Evolutionary conservation across 2,329 filamentous ascomycete genomes (phyloP), one percentile per base, ranked within the genome.

Genomic region (Alternaria triticina): DNA sequence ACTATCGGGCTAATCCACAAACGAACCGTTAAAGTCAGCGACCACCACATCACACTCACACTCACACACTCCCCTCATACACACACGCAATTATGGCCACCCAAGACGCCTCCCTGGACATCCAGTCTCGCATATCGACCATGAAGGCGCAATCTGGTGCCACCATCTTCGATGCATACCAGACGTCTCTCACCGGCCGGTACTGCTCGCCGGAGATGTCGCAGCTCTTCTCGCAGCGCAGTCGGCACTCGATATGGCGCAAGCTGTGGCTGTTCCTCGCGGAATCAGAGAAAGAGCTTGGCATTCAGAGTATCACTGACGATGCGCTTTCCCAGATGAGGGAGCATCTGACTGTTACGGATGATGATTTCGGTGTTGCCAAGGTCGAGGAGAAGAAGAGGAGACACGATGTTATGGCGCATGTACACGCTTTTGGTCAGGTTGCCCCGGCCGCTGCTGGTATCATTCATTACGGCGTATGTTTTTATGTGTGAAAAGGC

Each of bases 211-310:
- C 79, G 54, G 77, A 79, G 66, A 81, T 81, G 79, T 79, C 90
- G 73, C 86, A 87, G 68, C 88, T 97, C 65, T 97, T 97, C 85
- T 90, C 89, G 71, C 88, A 90, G 62, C 88, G 93, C 46, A 90
- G 88, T 57, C 87, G 93, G 28, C 89, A 90, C 79, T 90, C 88
- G 45, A 93, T 89, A 59, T 96, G 93, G 93, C 89, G 94, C 68
- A 86, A 92, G 78, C 88, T 97, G 17, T 97, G 94, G 94, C 83
- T 95, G 47, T 89, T 86, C 82, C 90, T 97, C 11, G 94, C 94
- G 23, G 90, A 97, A 84, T 85, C 87, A 10, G 91, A 97, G 84
- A 90, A 89, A 79, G 91, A 94, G 79, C 86, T 97, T 3, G 93
- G 93, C 3, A 87, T 97, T 50, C 83, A 87, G 9, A 68, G 49